Evolutionary conservation across 2,329 filamentous ascomycete genomes (phyloP).

Genomic region (Aschersonia sp.): DNA sequence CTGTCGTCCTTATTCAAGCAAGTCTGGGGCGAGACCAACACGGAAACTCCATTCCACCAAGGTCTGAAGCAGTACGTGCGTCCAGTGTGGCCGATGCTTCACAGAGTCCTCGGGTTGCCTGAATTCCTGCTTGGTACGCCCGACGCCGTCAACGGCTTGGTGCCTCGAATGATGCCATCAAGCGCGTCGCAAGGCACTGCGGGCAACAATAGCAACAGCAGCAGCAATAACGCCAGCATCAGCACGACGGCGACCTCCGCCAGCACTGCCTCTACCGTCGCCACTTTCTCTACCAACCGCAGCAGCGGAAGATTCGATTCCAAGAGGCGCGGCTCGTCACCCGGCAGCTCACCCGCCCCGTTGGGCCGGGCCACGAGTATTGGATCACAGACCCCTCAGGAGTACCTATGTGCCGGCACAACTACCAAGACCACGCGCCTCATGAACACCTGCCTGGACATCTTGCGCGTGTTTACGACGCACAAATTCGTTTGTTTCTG

Average conservation of each 20-base stretch:
- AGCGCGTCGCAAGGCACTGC: background rate
- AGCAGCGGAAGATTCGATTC: constrained; percentile 16
- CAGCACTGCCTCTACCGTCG: background rate
- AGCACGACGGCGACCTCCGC: background rate
- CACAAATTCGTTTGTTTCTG: constrained; percentile 82
- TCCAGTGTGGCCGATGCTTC: constrained; percentile 49
- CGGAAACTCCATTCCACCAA: constrained; percentile 48
- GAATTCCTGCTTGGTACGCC: constrained; percentile 52
- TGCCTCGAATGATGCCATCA: constrained; percentile 2
- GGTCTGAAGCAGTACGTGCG: constrained; percentile 45
- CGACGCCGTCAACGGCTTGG: constrained; percentile 13
- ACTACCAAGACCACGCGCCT: constrained; percentile 56
- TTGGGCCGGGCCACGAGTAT: constrained; percentile 18
- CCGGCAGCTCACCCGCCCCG: constrained; percentile 25
- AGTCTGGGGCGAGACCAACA: constrained; percentile 51
- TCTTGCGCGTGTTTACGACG: constrained; percentile 64
- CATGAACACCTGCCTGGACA: constrained; percentile 78
- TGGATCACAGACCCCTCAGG: constrained; percentile 38
- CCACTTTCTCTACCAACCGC: constrained; percentile 6
- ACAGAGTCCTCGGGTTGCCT: constrained; percentile 45
- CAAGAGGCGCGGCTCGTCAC: constrained; percentile 34
- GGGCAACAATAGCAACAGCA: background rate
- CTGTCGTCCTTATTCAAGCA: constrained; percentile 52
- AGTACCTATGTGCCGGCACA: constrained; percentile 42
- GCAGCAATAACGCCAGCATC: background rate